Evolutionary conservation across 495 filamentous ascomycete species (phyloP), one percentile per base, ranked within the genome.

Genomic region (Neurospora intermedia): DNA sequence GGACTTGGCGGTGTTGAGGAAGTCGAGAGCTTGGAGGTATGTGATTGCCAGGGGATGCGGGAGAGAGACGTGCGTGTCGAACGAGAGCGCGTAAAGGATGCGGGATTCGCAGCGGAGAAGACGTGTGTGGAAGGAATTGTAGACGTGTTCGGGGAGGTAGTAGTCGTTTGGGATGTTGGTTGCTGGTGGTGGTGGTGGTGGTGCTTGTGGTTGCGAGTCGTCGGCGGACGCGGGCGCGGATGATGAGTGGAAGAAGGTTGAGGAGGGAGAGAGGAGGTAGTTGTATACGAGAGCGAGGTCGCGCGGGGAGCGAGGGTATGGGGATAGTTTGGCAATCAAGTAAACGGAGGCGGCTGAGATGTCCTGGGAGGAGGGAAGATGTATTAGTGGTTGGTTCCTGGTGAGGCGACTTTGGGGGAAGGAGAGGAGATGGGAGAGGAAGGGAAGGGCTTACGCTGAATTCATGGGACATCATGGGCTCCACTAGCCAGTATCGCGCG

Each of bases 11-110:
- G 48, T 40, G 46, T 71, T 74, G 69, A 80, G 74, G 73, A 89
- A 92, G 46, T 91, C 92, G 13, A 99, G 87, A 4, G 96, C 90
- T 81, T 98, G 95, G 0, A 98, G 87, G 82, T 98, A 99, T 6
- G 94, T 98, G 70, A 98, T 86, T 42, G 91, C 92, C n/a, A 98
- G 86, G 1, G 92, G 88, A 76, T 98, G 93, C 0, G 96, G 96
- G 1, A 97, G 85, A 2, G 91, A 88, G 15, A 94, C 90, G 77
- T 96, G 92, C 8, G 91, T 93, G 76, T 95, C 86, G 81, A 97
- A 98, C 38, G 90, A 88, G 0, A 98, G 83, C 0, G 89, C 84
- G 72, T 90, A 89, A 0, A 98, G 86, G 35, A 98, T 89, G 54
- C 89, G 85, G 6, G 90, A 87, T 78, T 99, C 96, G 45, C 88